Evolutionary conservation across 371 early-diverging fungal species (phyloP).

Genomic region (Lichtheimia ramosa): DNA sequence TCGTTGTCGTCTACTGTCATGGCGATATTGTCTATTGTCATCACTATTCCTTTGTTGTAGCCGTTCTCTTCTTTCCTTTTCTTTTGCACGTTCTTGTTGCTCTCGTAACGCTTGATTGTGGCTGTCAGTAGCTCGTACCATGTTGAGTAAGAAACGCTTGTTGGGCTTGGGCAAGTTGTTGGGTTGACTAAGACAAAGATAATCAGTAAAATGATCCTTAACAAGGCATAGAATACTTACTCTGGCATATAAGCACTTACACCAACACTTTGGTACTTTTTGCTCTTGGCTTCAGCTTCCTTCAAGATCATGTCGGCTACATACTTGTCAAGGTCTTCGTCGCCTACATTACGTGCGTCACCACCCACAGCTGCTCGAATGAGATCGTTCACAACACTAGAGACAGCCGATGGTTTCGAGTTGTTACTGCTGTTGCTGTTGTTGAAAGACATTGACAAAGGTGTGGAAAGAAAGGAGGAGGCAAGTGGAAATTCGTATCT

Average conservation of each 20-base stretch:
- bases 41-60: conserved; percentile 1
- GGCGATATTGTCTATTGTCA: conserved; percentile 5
- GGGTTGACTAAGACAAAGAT: background rate
- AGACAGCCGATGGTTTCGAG: conserved; percentile 20
- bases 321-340: conserved; percentile 69
- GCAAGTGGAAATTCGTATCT: no score
- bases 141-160: conserved; percentile 67
- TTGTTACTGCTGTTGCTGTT: background rate
- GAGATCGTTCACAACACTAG: conserved; percentile 49
- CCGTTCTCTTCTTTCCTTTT: conserved; percentile 20
- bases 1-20: conserved; percentile 3
- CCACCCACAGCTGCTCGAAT: conserved; percentile 61
- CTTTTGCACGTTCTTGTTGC: conserved; percentile 45
- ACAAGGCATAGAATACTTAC: background rate
- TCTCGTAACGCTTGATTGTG: conserved; percentile 70
- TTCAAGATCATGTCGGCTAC: conserved; percentile 68
- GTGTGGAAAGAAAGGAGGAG: no score
- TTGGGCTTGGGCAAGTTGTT: conserved; percentile 43
- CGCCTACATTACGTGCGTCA: conserved; percentile 45
- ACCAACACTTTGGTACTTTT: conserved; percentile 47
- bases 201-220: no score
- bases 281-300: conserved; percentile 55
- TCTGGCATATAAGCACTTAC: conserved; percentile 50
- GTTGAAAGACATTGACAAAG: background rate
- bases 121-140: conserved; percentile 69